Conservation (phyloP, 129 eudicot genomes). For the Gnaphalium uliginosum region DNA sequence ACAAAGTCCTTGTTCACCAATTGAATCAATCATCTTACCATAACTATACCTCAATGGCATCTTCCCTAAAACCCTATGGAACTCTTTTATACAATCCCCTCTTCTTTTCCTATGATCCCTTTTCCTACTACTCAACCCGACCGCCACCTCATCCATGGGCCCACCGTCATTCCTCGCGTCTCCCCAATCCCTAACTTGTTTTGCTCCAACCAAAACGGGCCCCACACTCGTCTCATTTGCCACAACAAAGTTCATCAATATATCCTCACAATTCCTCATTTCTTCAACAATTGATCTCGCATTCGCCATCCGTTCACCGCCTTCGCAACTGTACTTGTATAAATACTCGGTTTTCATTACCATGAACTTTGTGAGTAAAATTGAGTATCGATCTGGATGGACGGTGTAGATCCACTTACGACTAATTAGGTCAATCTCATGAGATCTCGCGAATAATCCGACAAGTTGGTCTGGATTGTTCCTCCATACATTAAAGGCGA, state of each 20-base stretch:
- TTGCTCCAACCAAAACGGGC: conserved; percentile 65
- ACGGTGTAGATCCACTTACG: conserved; percentile 81
- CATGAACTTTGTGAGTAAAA: conserved; percentile 77
- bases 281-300: conserved; percentile 63
- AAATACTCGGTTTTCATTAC: conserved; percentile 48
- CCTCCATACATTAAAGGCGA: conserved; percentile 63
- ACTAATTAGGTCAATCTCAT: conserved; percentile 51
- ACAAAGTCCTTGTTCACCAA: conserved; percentile 91
- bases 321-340: conserved; percentile 50
- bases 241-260: conserved; percentile 82
- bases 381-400: conserved; percentile 66
- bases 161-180: conserved; percentile 79
- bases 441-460: conserved; percentile 86
- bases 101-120: conserved; percentile 87
- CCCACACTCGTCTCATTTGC: conserved; percentile 53
- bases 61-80: conserved; percentile 71
- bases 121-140: conserved; percentile 72
- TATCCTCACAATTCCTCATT: conserved; percentile 82
- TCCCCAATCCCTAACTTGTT: conserved; percentile 79
- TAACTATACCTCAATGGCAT: conserved; percentile 81
- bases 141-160: conserved; percentile 36
- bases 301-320: conserved; percentile 37
- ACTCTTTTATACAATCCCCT: conserved; percentile 82
- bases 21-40: conserved; percentile 67
- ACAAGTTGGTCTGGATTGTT: conserved; percentile 48